A percentile compares a stretch with the other conserved stretches of the same genome.
Evolutionary conservation across 2,329 filamentous ascomycete genomes (phyloP).

Genomic region (Aspergillus fructus): DNA sequence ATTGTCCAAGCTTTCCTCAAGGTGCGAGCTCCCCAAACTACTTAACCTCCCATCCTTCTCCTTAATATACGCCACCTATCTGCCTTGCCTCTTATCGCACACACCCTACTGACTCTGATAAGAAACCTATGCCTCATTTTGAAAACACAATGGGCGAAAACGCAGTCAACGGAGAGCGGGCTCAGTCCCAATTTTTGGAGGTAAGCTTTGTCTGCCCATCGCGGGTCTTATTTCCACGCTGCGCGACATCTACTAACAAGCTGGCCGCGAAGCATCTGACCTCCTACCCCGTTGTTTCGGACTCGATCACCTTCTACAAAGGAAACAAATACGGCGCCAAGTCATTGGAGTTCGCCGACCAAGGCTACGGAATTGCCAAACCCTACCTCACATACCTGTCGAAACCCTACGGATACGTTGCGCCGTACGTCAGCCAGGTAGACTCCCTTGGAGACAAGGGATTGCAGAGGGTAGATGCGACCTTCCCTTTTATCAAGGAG

Average conservation of each 20-base stretch:
- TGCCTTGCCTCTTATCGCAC: neutral
- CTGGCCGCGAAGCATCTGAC: constrained; percentile 67
- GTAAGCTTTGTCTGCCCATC: constrained; percentile 27
- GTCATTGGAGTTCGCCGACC: constrained; percentile 72
- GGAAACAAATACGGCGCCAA: constrained; percentile 79
- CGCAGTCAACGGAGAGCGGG: constrained; percentile 51
- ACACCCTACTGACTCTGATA: neutral
- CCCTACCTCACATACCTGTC: constrained; percentile 76
- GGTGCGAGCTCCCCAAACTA: neutral
- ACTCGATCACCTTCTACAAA: constrained; percentile 76
- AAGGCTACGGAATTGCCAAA: constrained; percentile 73
- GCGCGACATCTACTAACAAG: constrained; percentile 19
- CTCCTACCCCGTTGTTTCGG: constrained; percentile 79
- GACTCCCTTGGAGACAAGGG: constrained; percentile 74
- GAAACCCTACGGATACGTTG: constrained; percentile 77
- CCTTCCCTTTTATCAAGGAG: constrained; percentile 73
- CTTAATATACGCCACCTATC: neutral
- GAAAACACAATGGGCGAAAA: constrained; percentile 48
- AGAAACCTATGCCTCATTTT: constrained; percentile 49
- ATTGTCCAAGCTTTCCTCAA: neutral
- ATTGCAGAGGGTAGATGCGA: constrained; percentile 67
- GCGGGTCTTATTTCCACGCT: constrained; percentile 2
- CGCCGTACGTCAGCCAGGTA: constrained; percentile 79
- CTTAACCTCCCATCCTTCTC: neutral
- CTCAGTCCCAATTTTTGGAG: constrained; percentile 48